phyloP scores from a whole-genome alignment of 2,329 filamentous ascomycete species.

The Aquanectria penicillioides region DNA sequence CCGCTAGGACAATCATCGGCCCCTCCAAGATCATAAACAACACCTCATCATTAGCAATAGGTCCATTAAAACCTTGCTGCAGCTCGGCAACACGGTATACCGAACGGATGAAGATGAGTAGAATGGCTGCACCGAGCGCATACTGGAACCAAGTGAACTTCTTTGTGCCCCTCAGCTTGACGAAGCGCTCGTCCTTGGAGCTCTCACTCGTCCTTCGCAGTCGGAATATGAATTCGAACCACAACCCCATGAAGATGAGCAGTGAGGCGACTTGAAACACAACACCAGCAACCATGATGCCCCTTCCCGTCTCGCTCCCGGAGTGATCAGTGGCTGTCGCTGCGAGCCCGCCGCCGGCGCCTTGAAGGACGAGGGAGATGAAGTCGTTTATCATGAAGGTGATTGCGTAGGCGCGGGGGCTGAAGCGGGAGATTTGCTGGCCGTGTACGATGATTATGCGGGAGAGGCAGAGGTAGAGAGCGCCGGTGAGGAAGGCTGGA shows the following conservation, averaged over 20 bases:
- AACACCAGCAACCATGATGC: constrained; percentile 14
- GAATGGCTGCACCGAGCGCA: constrained; percentile 61
- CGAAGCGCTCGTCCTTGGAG: background rate
- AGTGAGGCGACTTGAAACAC: constrained; percentile 15
- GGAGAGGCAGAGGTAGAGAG: constrained; percentile 67
- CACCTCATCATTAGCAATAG: constrained; percentile 61
- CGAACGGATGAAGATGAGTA: constrained; percentile 69
- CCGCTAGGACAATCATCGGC: constrained; percentile 56
- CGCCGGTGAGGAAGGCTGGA: constrained; percentile 69
- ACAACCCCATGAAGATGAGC: constrained; percentile 7
- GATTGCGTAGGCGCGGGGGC: constrained; percentile 41
- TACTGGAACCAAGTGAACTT: constrained; percentile 11
- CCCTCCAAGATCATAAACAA: constrained; percentile 66
- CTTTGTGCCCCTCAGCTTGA: constrained; percentile 1
- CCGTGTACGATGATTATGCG: constrained; percentile 55
- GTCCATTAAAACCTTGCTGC: constrained; percentile 66
- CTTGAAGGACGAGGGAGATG: constrained; percentile 60
- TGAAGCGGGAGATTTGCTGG: constrained; percentile 44
- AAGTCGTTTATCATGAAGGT: constrained; percentile 58
- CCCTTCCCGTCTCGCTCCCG: constrained; percentile 16
- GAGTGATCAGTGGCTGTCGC: constrained; percentile 54
- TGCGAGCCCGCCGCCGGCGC: constrained; percentile 57
- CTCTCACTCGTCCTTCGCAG: background rate
- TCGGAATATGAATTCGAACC: constrained; percentile 1
- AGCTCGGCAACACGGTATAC: constrained; percentile 72